Conservation (phyloP, 495 filamentous ascomycete species). For the Penicillium pulvis region DNA sequence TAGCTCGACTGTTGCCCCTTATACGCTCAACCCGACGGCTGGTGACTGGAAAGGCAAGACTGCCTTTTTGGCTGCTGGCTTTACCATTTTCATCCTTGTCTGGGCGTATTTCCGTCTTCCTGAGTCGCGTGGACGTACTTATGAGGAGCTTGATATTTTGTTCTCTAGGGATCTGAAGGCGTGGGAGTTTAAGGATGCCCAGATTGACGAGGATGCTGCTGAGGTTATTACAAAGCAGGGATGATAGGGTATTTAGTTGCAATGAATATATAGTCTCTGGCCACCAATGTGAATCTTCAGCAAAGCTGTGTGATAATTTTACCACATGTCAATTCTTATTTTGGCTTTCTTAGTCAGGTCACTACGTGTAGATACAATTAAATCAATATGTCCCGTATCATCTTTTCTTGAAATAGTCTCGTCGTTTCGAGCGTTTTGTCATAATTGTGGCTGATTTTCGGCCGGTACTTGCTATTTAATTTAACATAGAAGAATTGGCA, state of each 20-base stretch:
- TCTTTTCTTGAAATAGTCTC: too few relatives aligned
- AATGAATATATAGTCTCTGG: neutral
- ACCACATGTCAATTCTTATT: too few relatives aligned
- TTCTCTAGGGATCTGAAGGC: constrained; percentile 44
- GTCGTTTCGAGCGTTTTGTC: too few relatives aligned
- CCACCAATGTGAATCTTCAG: too few relatives aligned
- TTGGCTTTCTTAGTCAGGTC: too few relatives aligned
- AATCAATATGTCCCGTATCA: too few relatives aligned
- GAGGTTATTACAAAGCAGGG: constrained; percentile 2
- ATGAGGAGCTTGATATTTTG: constrained; percentile 67
- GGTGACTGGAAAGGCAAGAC: constrained; percentile 68
- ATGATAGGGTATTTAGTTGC: neutral
- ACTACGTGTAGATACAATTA: too few relatives aligned
- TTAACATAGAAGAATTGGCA: too few relatives aligned
- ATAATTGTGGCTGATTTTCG: too few relatives aligned
- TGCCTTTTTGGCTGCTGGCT: constrained; percentile 70
- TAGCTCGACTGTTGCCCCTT: constrained; percentile 63
- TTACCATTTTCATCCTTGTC: constrained; percentile 61
- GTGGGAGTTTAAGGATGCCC: neutral
- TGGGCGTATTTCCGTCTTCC: constrained; percentile 72
- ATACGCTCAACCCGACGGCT: constrained; percentile 67
- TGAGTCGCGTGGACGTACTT: constrained; percentile 64
- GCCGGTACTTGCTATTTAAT: too few relatives aligned
- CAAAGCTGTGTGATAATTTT: too few relatives aligned
- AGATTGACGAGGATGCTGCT: neutral